A percentile compares a stretch with the other conserved stretches of the same genome.
phyloP scores from a whole-genome alignment of 495 filamentous ascomycete species.

The Schizothecium vesticola region DNA sequence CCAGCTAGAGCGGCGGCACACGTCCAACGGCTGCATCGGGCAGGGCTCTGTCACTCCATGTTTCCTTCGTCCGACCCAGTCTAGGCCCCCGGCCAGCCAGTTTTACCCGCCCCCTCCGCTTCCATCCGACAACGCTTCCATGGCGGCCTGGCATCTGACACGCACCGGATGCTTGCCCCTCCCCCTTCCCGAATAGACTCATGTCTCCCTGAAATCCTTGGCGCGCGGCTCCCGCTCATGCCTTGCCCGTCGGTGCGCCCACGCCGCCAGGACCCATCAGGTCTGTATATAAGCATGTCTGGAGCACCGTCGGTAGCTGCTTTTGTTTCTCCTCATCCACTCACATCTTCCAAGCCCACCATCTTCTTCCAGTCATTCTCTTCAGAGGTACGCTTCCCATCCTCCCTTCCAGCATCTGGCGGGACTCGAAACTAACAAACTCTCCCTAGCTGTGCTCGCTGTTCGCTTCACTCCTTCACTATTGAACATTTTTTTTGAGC shows the following conservation, averaged over 20 bases:
- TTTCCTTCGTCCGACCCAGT: conserved; percentile 20
- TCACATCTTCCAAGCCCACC: conserved; percentile 24
- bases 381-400: conserved; percentile 39
- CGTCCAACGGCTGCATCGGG: not conserved
- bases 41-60: conserved; percentile 15
- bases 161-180: conserved; percentile 39
- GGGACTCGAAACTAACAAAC: not conserved
- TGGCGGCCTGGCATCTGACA: conserved; percentile 40
- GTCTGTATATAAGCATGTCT: conserved; percentile 37
- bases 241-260: conserved; percentile 26
- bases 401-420: not conserved
- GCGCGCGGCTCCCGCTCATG: conserved; percentile 34
- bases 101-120: conserved; percentile 36
- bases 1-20: not conserved
- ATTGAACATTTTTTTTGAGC: conserved; percentile 41
- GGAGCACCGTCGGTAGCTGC: conserved; percentile 13
- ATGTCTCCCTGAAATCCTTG: conserved; percentile 34
- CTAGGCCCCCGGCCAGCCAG: conserved; percentile 25
- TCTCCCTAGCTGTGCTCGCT: conserved; percentile 44
- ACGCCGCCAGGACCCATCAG: conserved; percentile 15
- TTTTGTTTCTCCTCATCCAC: conserved; percentile 36
- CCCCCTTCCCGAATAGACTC: conserved; percentile 37
- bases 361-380: conserved; percentile 41
- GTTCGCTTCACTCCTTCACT: conserved; percentile 45
- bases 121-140: conserved; percentile 28